phyloP scores from a whole-genome alignment of 257 asterid genomes.

The Solanum virginianum region DNA sequence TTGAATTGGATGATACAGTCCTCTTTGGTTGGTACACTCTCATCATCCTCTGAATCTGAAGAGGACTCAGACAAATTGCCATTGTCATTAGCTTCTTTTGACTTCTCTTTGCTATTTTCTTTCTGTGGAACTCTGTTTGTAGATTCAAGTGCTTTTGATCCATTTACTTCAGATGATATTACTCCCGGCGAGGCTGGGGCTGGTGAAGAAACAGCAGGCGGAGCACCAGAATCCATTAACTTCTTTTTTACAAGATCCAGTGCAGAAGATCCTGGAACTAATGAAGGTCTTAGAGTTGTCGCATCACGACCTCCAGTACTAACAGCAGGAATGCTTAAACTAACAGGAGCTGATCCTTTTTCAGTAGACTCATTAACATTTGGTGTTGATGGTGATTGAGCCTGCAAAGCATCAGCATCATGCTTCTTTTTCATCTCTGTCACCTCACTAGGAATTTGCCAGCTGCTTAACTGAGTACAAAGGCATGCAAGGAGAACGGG shows the following conservation, averaged over 20 bases:
- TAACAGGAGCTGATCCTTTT: conserved; percentile 51
- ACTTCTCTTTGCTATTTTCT: conserved; percentile 59
- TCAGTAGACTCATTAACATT: conserved; percentile 34
- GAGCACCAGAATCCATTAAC: conserved; percentile 85
- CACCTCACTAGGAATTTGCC: conserved; percentile 92
- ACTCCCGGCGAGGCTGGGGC: conserved; percentile 38
- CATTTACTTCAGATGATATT: conserved; percentile 47
- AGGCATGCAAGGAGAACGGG: conserved; percentile 2
- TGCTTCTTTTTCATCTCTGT: conserved; percentile 66
- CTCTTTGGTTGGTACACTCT: conserved; percentile 79
- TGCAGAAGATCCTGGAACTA: conserved; percentile 58
- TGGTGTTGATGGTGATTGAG: conserved; percentile 33
- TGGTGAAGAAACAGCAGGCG: conserved; percentile 44
- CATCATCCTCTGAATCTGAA: conserved; percentile 91
- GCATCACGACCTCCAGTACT: conserved; percentile 97
- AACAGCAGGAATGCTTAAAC: conserved; percentile 86
- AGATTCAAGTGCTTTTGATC: conserved; percentile 42
- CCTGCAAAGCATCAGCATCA: conserved; percentile 49
- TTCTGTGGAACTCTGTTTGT: conserved; percentile 33
- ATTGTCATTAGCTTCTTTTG: conserved; percentile 51
- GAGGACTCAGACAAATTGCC: conserved; percentile 69
- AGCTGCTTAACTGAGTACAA: conserved; percentile 74
- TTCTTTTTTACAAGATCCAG: conserved; percentile 94
- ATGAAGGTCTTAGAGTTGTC: conserved; percentile 42
- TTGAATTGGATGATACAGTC: conserved; percentile 72